Base-by-base conservation (phyloP, 805 yeast species). In the Cephaloascus fragrans region DNA sequence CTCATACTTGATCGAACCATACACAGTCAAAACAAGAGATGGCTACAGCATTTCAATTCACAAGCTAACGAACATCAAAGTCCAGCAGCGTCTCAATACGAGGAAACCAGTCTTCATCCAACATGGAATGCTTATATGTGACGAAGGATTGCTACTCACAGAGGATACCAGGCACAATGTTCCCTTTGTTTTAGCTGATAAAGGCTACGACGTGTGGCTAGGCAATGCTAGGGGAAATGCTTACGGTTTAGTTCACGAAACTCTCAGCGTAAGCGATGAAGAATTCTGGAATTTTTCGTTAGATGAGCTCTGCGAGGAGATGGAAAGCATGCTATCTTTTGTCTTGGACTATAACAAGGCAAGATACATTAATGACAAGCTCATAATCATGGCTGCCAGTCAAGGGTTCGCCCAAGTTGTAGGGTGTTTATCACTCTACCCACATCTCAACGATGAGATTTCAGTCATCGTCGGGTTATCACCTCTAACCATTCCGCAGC, bases 171-270 rank as follows among this genome's bases (percentile, higher is more conserved):
- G 12, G 12, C 12, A 8, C 28, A 23, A 78, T 45, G 59, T 93
- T 36, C 96, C 97, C 0, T 81, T 84, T 54, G 62, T 76, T 2
- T 67, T 90, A 29, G 80, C 80, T 43, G 87, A 88, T 41, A 56
- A 77, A 36, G 97, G 97, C 1, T 90, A 77, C 57, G 98, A 90
- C 53, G 97, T 90, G 4, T 90, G 95, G 90, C 64, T 90, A 45
- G 97, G 97, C 1, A 87, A 86, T 57, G 87, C 85, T 52, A 69
- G 96, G 41, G 96, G 96, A 10, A 93, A 90, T 61, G 93, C 90
- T 62, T 90, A 90, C 61, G 28, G 28, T 6, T 20, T 36, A 36
- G 26, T 36, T 18, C 23, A 32, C 26, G 4, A 36, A 36, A 12
- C 38, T 26, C 15, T 4, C n/a, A 8, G 10, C 6, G 9, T n/a